Percentiles rank a stretch among this genome's conserved stretches.
These are phyloP conservation scores for Arthroderma sp. DNA, from an alignment of 2,329 filamentous ascomycete genomes.

Conservation along the genomic window DNA sequence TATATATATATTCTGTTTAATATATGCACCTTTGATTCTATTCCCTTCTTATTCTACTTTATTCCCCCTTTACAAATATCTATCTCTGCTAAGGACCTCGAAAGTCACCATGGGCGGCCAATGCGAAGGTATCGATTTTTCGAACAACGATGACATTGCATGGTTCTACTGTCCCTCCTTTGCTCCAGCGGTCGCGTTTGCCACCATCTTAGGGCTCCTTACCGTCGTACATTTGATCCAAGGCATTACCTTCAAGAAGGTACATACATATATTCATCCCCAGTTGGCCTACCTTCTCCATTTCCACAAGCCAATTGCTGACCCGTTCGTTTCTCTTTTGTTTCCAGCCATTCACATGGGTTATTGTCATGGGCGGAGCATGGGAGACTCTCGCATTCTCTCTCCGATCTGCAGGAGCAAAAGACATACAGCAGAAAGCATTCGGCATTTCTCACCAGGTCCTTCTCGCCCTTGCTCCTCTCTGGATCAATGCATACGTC, in stretches of 20 bases:
- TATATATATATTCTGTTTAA: too few species aligned
- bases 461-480: conserved; percentile 10
- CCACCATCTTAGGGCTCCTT: conserved; percentile 6
- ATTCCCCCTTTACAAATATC: neutral
- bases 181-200: conserved; percentile 8
- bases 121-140: conserved; percentile 6
- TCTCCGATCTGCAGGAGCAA: conserved; percentile 8
- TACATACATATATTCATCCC: neutral
- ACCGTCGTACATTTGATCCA: conserved; percentile 8
- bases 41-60: too few species aligned
- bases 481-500: conserved; percentile 33
- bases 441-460: conserved; percentile 9
- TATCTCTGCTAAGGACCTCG: too few species aligned
- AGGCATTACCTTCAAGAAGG: conserved; percentile 9
- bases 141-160: conserved; percentile 4
- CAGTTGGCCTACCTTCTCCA: neutral
- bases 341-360: conserved; percentile 12
- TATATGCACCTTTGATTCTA: too few species aligned
- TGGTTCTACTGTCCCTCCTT: conserved; percentile 12
- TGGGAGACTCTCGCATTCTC: conserved; percentile 11
- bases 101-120: too few species aligned
- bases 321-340: neutral
- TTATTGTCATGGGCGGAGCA: conserved; percentile 8
- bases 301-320: neutral
- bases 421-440: conserved; percentile 4